phyloP scores from a whole-genome alignment of 768 basidiomycete species.

The Leccinum truebloodii region DNA sequence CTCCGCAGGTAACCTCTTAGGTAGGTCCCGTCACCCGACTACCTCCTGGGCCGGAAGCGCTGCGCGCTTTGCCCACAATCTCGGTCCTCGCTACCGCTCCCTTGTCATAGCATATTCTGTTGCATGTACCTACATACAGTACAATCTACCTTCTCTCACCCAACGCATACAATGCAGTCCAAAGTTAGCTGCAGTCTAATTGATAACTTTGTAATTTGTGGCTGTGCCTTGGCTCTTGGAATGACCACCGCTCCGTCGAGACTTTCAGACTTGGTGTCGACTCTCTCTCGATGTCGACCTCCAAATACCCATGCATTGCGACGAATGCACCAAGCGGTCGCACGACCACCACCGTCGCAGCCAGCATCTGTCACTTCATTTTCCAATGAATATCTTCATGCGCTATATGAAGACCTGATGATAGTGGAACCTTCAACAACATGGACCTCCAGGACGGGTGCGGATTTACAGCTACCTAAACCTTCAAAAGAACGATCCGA shows the following conservation, averaged over 20 bases:
- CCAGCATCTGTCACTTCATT: constrained; percentile 16
- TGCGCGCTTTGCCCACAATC: no score
- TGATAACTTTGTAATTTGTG: background rate
- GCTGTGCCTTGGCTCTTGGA: background rate
- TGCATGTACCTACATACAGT: no score
- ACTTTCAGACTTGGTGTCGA: constrained; percentile 8
- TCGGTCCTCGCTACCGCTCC: no score
- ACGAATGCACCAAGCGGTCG: constrained; percentile 23
- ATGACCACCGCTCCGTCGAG: constrained; percentile 10
- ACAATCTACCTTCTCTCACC: no score
- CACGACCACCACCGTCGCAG: background rate
- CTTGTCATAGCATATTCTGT: no score
- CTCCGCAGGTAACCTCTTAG: no score
- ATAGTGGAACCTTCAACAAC: constrained; percentile 22
- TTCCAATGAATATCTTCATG: constrained; percentile 16
- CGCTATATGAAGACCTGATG: constrained; percentile 45
- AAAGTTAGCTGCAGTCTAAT: no score
- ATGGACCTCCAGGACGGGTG: background rate
- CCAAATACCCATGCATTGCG: constrained; percentile 8
- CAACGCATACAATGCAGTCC: no score
- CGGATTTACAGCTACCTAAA: constrained; percentile 8
- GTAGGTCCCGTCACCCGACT: no score
- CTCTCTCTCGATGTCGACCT: constrained; percentile 9
- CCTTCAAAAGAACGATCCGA: constrained; percentile 6
- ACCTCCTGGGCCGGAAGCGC: no score